Evolutionary conservation across 2,329 filamentous ascomycete species (phyloP).

Genomic region (Paecilomyces sp.): DNA sequence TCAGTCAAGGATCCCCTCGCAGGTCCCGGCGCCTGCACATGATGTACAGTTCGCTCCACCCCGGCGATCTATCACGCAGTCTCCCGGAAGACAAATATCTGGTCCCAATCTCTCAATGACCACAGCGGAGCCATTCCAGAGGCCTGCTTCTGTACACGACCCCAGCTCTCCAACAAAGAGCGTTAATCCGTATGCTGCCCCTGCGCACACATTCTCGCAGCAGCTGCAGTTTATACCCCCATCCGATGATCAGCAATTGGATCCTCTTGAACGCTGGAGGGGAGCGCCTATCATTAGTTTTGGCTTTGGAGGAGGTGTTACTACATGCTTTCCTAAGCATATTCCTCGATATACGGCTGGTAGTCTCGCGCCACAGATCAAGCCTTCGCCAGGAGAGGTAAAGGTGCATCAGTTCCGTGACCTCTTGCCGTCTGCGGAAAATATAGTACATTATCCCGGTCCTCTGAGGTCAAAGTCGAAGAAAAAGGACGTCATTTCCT

Average conservation of each 20-base stretch:
- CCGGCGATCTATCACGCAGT: slow-evolving; percentile 51
- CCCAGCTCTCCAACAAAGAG: slow-evolving; percentile 33
- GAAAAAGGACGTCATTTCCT: slow-evolving; percentile 84
- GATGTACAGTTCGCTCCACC: slow-evolving; percentile 32
- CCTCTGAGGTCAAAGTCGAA: slow-evolving; percentile 84
- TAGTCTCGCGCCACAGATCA: slow-evolving; percentile 65
- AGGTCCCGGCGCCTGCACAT: slow-evolving; percentile 16
- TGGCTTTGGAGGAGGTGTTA: slow-evolving; percentile 75
- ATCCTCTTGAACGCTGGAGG: slow-evolving; percentile 83
- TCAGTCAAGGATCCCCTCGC: slow-evolving; percentile 10
- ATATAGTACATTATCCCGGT: slow-evolving; percentile 76
- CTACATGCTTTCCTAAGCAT: slow-evolving; percentile 82
- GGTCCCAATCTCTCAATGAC: slow-evolving; percentile 37
- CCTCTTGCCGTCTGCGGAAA: slow-evolving; percentile 62
- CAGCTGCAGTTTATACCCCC: slow-evolving; percentile 51
- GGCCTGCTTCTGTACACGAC: slow-evolving; percentile 51
- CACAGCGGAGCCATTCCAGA: slow-evolving; percentile 40
- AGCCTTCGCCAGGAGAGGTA: slow-evolving; percentile 75
- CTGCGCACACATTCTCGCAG: slow-evolving; percentile 34
- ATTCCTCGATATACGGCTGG: slow-evolving; percentile 78
- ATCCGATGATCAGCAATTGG: slow-evolving; percentile 51
- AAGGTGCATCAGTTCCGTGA: slow-evolving; percentile 70
- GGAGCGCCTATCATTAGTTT: slow-evolving; percentile 81
- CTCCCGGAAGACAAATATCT: slow-evolving; percentile 49
- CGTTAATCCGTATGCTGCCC: slow-evolving; percentile 25